Conservation (phyloP, 352 stramenopile genomes). For the Globisporangium viniferum region DNA sequence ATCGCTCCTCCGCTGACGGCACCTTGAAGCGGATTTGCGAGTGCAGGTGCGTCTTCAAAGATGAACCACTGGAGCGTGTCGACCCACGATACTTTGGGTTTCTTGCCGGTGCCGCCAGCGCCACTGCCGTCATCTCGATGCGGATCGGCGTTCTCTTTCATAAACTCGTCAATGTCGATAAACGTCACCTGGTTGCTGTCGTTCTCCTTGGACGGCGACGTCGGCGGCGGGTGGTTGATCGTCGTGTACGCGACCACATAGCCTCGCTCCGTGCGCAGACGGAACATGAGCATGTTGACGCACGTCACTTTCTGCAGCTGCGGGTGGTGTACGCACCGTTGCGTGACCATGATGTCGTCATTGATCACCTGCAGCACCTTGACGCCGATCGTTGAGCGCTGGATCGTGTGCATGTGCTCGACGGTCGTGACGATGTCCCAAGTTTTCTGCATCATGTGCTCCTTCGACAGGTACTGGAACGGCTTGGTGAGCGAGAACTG, state of each 20-base stretch:
- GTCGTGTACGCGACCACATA: conserved; percentile 48
- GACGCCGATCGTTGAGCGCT: conserved; percentile 45
- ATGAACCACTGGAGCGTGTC: conserved; percentile 50
- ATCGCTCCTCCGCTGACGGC: background rate
- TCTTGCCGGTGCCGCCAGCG: conserved; percentile 2
- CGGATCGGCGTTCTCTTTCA: conserved; percentile 30
- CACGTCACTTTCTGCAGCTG: conserved; percentile 46
- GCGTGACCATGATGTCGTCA: conserved; percentile 39
- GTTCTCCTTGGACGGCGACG: conserved; percentile 8
- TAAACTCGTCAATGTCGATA: conserved; percentile 30
- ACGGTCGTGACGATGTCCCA: conserved; percentile 53
- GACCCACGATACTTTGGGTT: conserved; percentile 38
- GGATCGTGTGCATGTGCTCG: conserved; percentile 49
- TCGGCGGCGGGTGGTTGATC: conserved; percentile 35
- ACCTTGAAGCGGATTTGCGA: background rate
- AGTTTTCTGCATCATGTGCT: conserved; percentile 41
- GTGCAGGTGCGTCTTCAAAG: conserved; percentile 11
- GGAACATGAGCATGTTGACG: conserved; percentile 57
- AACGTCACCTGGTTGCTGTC: conserved; percentile 5
- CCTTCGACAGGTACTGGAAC: conserved; percentile 24
- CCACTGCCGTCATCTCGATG: background rate
- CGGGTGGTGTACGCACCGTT: conserved; percentile 47
- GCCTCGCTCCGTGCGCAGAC: conserved; percentile 28
- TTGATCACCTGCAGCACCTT: conserved; percentile 50
- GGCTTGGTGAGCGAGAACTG: conserved; percentile 42